These are phyloP conservation scores for Pseudocercospora eumusae DNA, from an alignment of 2,329 filamentous ascomycete genomes.

Conservation along the genomic window DNA sequence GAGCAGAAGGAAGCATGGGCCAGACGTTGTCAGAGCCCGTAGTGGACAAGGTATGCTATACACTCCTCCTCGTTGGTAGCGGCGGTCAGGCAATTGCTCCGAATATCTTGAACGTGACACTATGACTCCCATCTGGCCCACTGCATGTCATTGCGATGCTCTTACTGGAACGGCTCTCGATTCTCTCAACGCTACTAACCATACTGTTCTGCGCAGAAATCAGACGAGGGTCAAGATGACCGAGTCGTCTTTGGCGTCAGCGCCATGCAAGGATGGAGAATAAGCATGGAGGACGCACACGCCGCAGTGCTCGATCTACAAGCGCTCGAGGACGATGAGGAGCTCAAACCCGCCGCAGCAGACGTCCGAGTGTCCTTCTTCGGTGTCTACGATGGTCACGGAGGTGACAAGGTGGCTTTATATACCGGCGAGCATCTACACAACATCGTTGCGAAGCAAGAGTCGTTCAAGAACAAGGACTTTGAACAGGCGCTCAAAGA, in stretches of 20 bases:
- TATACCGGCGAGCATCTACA: conserved; percentile 93
- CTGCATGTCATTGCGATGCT: background rate
- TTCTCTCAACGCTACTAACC: background rate
- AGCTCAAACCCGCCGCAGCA: conserved; percentile 59
- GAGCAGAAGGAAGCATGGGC: conserved; percentile 67
- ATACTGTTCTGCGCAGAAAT: conserved; percentile 61
- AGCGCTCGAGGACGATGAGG: conserved; percentile 56
- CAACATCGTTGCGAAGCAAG: conserved; percentile 91
- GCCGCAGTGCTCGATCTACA: conserved; percentile 85
- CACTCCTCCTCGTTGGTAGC: conserved; percentile 17
- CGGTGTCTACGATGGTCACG: conserved; percentile 96
- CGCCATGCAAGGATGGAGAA: conserved; percentile 99
- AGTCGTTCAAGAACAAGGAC: conserved; percentile 85
- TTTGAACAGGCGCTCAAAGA: conserved; percentile 96
- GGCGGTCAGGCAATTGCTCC: background rate
- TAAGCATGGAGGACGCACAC: conserved; percentile 99
- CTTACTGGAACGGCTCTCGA: background rate
- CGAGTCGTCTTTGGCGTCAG: conserved; percentile 91
- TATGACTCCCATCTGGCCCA: background rate
- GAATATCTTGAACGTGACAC: background rate
- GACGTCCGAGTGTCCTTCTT: conserved; percentile 86
- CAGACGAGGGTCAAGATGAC: conserved; percentile 87
- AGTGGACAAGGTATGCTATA: conserved; percentile 84
- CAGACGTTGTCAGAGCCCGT: conserved; percentile 99
- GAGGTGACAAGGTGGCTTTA: conserved; percentile 91